phyloP scores from a whole-genome alignment of 2,329 filamentous ascomycete species.

The Fusarium sp. region DNA sequence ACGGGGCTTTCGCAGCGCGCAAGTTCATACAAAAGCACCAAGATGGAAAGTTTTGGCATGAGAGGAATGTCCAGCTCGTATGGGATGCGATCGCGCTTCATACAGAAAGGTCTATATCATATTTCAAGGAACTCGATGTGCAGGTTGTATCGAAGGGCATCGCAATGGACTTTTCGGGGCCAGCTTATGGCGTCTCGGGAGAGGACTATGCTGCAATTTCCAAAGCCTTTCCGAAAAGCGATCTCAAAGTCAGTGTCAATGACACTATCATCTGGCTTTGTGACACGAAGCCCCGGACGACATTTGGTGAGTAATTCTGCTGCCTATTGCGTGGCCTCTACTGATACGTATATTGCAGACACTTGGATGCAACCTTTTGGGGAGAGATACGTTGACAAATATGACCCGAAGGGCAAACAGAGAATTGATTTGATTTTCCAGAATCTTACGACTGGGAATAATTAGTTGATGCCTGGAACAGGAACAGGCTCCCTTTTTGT shows the following conservation, averaged over 20 bases:
- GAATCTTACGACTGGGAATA: neutral
- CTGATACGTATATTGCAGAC: neutral
- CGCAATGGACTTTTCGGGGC: constrained; percentile 2
- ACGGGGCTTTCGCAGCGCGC: constrained; percentile 12
- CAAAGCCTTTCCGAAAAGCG: neutral
- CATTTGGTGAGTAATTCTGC: neutral
- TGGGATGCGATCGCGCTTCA: constrained; percentile 27
- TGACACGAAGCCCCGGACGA: constrained; percentile 10
- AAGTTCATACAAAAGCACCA: constrained; percentile 1
- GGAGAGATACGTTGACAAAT: constrained; percentile 6
- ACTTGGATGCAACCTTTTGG: constrained; percentile 28
- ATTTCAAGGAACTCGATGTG: constrained; percentile 24
- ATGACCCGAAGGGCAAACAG: neutral
- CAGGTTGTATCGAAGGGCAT: constrained; percentile 7
- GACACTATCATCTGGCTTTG: constrained; percentile 18
- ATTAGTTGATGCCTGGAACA: neutral
- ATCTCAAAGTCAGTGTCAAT: constrained; percentile 4
- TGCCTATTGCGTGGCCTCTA: neutral
- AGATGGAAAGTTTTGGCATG: constrained; percentile 8
- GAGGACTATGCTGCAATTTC: neutral
- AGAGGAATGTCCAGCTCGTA: neutral
- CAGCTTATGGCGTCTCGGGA: neutral
- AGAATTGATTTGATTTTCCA: neutral
- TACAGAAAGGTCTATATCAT: neutral
- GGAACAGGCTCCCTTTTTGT: neutral